These are phyloP conservation scores for Mucor sp. DNA, from an alignment of 371 early-diverging fungal species.

Conservation along the genomic window DNA sequence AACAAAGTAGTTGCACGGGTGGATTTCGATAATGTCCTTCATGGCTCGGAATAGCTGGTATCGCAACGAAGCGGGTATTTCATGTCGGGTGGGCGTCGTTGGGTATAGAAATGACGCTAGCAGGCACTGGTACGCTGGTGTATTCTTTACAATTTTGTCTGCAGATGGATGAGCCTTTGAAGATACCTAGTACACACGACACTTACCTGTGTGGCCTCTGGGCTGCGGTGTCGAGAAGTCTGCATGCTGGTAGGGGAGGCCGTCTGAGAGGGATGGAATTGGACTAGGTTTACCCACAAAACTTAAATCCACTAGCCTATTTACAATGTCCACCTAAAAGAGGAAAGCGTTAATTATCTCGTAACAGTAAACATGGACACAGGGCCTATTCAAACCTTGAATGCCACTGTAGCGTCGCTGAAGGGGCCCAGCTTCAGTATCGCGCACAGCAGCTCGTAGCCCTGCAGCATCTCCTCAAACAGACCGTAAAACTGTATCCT, in stretches of 20 bases:
- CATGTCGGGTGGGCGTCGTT: conserved; percentile 14
- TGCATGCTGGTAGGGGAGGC: conserved; percentile 61
- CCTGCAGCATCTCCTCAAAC: conserved; percentile 8
- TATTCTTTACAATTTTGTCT: conserved; percentile 46
- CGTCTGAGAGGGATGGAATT: conserved; percentile 51
- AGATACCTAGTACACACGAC: too few relatives aligned
- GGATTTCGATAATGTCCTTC: conserved; percentile 39
- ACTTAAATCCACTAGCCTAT: conserved; percentile 43
- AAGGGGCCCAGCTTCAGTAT: conserved; percentile 11
- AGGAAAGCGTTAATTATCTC: conserved; percentile 4
- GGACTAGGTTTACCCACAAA: conserved; percentile 53
- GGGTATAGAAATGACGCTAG: conserved; percentile 48
- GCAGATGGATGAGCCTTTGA: too few relatives aligned
- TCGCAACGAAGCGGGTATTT: conserved; percentile 22
- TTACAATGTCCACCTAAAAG: conserved; percentile 48
- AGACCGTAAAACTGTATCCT: conserved; percentile 9
- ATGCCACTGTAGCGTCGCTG: neutral
- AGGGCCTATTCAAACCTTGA: conserved; percentile 19
- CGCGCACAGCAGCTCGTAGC: conserved; percentile 15
- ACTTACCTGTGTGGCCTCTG: conserved; percentile 21
- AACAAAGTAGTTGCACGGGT: conserved; percentile 63
- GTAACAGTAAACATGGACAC: neutral
- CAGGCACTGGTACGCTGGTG: conserved; percentile 49
- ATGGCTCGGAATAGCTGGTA: conserved; percentile 40
- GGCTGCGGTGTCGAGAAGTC: conserved; percentile 29